Evolutionary conservation across 2,329 filamentous ascomycete genomes (phyloP), one percentile per base, ranked within the genome.

Genomic region (Aspergillus fumigatus): DNA sequence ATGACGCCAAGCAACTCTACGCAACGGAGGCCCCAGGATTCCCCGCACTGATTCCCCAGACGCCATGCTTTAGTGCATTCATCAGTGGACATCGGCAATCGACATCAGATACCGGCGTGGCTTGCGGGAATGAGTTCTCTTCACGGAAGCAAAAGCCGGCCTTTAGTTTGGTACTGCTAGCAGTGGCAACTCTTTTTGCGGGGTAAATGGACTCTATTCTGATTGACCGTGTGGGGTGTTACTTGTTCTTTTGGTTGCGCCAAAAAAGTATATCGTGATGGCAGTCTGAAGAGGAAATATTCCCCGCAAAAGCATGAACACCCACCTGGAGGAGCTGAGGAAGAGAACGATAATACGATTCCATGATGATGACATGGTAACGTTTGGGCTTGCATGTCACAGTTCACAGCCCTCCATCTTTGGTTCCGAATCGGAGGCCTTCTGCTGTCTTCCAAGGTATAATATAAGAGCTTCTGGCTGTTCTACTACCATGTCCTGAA

Each of bases 251-350:
- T 21, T 45, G 17, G 32, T 40, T 40, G 51, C 11, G 4, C 32
- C 11, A 6, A 38, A 38, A 6, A 38, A 38, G 43, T 17, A 43
- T 41, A 54, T 35, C 38, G 27, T 9, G 26, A 11, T 17, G 19
- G 35, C 2, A 29, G 4, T 26, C 48, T 23, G 25, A 40, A 51
- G 23, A 47, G 62, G 65, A 55, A 65, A 63, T 55, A 58, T 52
- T 64, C 50, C 56, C 62, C 62, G 65, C 51, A 27, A 52, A 35
- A 45, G 32, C 47, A 51, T 50, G 27, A 11, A 29, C 27, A 11
- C 1, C 27, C 27, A 11, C 11, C 10, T 29, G 27, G 27, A 29
- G 9, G 27, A 29, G 10, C 9, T 29, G 27, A 29, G 27, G 10
- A 29, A 11, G 3, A 29, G 32, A 17, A 35, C 5, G 32, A n/a